Evolutionary conservation across 768 basidiomycete genomes (phyloP).

Genomic region (Amanita pallidorosea): DNA sequence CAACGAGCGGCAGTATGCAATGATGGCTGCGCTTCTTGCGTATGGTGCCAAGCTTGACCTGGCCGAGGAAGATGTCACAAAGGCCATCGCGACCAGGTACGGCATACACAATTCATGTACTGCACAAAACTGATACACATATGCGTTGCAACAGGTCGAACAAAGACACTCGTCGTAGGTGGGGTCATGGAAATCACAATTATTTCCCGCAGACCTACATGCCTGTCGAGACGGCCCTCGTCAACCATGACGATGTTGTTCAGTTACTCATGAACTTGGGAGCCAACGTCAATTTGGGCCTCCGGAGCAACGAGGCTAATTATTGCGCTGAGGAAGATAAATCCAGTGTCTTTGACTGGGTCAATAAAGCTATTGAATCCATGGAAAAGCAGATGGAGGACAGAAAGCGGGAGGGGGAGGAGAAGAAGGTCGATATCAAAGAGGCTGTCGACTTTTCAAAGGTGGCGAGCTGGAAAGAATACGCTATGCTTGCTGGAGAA

Average conservation of each 20-base stretch:
- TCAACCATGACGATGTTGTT: neutral
- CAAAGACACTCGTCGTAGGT: neutral
- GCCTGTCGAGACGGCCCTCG: conserved; percentile 1
- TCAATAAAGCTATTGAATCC: neutral
- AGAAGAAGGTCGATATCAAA: neutral
- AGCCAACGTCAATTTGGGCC: neutral
- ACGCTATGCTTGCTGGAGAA: neutral
- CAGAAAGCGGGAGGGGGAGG: neutral
- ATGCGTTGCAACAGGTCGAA: neutral
- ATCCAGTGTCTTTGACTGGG: neutral
- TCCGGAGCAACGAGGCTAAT: too few species aligned
- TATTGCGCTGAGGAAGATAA: neutral
- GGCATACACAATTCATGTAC: neutral
- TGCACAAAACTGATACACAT: too few species aligned
- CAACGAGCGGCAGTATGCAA: neutral
- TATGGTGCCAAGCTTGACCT: neutral
- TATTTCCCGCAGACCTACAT: neutral
- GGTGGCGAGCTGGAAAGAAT: conserved; percentile 2
- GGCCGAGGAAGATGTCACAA: conserved; percentile 3
- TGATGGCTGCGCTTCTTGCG: neutral
- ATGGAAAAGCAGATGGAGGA: neutral
- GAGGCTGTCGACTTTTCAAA: neutral
- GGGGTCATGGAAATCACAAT: neutral
- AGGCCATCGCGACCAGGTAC: neutral
- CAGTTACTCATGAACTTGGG: neutral